Conservation (phyloP, 352 stramenopile genomes). For the Pythium sp. region DNA sequence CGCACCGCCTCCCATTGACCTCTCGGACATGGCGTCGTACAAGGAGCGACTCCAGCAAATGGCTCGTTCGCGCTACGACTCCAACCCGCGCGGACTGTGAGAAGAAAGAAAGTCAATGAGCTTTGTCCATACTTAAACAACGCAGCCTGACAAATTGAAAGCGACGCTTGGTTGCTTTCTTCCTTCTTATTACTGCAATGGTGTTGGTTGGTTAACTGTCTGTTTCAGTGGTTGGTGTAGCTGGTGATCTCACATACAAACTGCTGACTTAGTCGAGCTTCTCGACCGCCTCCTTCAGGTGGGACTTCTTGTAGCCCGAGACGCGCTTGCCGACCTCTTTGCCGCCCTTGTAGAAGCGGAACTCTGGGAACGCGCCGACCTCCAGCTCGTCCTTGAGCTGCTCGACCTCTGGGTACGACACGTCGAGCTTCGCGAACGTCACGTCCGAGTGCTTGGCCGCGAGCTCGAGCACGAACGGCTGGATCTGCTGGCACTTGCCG, state of each 20-base stretch:
- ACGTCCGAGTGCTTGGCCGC: constrained; percentile 61
- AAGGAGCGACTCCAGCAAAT: constrained; percentile 67
- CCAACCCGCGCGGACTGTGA: constrained; percentile 9
- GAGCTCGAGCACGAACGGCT: constrained; percentile 69
- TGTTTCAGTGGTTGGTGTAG: not conserved
- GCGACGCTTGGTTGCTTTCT: not conserved
- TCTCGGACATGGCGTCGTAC: constrained; percentile 47
- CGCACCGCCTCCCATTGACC: constrained; percentile 31
- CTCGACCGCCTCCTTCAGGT: constrained; percentile 67
- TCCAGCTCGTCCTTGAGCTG: constrained; percentile 71
- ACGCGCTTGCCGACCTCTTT: constrained; percentile 73
- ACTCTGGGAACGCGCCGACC: constrained; percentile 75
- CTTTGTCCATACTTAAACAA: not conserved
- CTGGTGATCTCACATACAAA: not conserved
- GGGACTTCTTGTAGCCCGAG: constrained; percentile 83
- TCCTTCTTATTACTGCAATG: not conserved
- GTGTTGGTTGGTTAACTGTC: not conserved
- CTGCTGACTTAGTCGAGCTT: constrained; percentile 36
- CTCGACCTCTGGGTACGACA: constrained; percentile 68
- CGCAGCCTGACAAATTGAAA: not conserved
- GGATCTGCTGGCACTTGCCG: constrained; percentile 84
- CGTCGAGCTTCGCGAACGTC: constrained; percentile 79
- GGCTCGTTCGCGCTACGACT: constrained; percentile 60
- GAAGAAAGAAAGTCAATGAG: not conserved
- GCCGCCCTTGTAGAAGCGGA: constrained; percentile 84